Conservation (phyloP, 23 red algal genomes). For the Agarophyton chilense region DNA sequence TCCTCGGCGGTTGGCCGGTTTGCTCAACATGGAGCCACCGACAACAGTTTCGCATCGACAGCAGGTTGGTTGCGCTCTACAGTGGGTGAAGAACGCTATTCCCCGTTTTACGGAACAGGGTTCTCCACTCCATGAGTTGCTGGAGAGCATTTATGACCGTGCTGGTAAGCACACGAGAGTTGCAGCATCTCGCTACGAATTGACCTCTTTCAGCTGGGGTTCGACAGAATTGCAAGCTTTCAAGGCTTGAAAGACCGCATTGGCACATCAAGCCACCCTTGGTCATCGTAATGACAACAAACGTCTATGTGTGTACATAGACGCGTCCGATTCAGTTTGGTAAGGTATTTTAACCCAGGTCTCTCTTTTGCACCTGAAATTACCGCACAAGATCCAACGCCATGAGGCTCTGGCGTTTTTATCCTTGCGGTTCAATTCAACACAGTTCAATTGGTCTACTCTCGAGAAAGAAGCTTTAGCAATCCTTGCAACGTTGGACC, state of each 20-base stretch:
- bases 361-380: too few species aligned
- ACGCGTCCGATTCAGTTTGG: conserved; percentile 27
- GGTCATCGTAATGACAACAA: conserved; percentile 27
- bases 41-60: conserved; percentile 26
- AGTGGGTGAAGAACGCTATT: conserved; percentile 52
- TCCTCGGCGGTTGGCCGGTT: not conserved
- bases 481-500: not conserved
- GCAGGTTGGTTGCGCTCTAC: conserved; percentile 43
- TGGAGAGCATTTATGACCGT: conserved; percentile 35
- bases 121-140: conserved; percentile 30
- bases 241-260: conserved; percentile 13
- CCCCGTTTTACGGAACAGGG: conserved; percentile 20
- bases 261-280: conserved; percentile 27
- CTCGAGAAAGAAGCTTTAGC: conserved; percentile 55
- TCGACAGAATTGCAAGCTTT: conserved; percentile 5
- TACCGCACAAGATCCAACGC: not conserved
- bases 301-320: conserved; percentile 37
- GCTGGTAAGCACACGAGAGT: conserved; percentile 50
- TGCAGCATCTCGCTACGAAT: not conserved
- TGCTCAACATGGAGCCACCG: conserved; percentile 35
- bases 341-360: conserved; percentile 38
- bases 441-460: conserved; percentile 41
- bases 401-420: conserved; percentile 2
- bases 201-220: conserved; percentile 21
- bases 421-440: conserved; percentile 28